A percentile compares a stretch with the other conserved stretches of the same genome.
These are phyloP conservation scores for Volvariella surrecta DNA, from an alignment of 1,284 basidiomycete species.

Conservation along the genomic window DNA sequence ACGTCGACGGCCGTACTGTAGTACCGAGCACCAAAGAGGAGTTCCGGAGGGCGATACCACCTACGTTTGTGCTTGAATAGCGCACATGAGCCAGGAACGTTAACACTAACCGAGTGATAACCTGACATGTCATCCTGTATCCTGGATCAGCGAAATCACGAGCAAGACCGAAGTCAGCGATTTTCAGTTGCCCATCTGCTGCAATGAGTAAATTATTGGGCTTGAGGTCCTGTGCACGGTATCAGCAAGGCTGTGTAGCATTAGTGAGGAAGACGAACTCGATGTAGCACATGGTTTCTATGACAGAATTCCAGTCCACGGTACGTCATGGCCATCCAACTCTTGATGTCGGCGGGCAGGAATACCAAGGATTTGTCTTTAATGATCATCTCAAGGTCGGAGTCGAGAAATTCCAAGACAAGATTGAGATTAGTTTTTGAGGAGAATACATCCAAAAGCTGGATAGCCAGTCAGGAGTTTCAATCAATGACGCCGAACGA, in stretches of 20 bases:
- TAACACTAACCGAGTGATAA: constrained; percentile 81
- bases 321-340: constrained; percentile 98
- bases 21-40: constrained; percentile 82
- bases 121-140: constrained; percentile 95
- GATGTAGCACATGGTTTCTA: constrained; percentile 87
- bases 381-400: constrained; percentile 97
- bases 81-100: neutral
- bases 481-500: neutral
- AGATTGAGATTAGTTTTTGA: constrained; percentile 95
- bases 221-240: constrained; percentile 76
- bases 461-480: constrained; percentile 6
- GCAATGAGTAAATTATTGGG: constrained; percentile 98
- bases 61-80: constrained; percentile 29
- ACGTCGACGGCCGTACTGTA: constrained; percentile 88
- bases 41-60: constrained; percentile 97
- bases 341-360: constrained; percentile 93
- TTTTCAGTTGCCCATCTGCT: constrained; percentile 86
- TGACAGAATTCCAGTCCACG: constrained; percentile 97
- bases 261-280: constrained; percentile 57
- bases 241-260: no score
- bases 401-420: constrained; percentile 95
- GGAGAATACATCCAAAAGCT: constrained; percentile 97
- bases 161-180: constrained; percentile 99
- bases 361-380: constrained; percentile 90
- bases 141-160: constrained; percentile 92